Base-by-base conservation (phyloP, 1,284 basidiomycete species). In the Tausonia pullulans region DNA sequence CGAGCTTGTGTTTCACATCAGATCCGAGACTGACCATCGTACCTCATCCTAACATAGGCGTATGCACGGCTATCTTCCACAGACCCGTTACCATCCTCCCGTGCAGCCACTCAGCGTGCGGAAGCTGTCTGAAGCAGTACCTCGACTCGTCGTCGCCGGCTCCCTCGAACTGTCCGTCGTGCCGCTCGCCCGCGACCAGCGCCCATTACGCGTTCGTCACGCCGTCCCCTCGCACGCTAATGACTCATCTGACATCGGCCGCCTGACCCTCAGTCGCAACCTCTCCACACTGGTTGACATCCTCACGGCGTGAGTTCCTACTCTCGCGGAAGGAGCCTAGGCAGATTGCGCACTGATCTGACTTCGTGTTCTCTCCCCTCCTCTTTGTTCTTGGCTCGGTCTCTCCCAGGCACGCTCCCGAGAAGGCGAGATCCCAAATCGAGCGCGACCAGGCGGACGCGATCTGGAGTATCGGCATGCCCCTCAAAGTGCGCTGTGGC, bases 391-490 rank as follows among this genome's bases (percentile, higher is more conserved):
- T n/a, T 52, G 16, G 52, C 3, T 57, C n/a, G 43, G 10, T 14
- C 45, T 43, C 5, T 57, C 5, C 6, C 45, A 65, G 64, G 2
- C 64, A 65, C 16, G 64, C 64, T 8, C 65, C 65, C 11, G 65
- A 58, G 14, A 56, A 52, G 45, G 45, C 61, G 10, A 48, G 65
- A 40, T 43, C 60, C n/a, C 51, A 62, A 50, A 58, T 14, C 44
- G 65, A 66, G 45, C 46, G 39, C 40, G 48, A 66, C 39, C 65
- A 66, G 44, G 65, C 65, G 4, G 61, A 66, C 39, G 51, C 54
- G 14, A 46, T 58, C 11, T 66, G 65, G 65, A 48, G 50, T 4
- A 50, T 61, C 43, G 64, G 60, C 27, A 58, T 60, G 41, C 16
- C 49, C 2, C 60, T 65, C 13, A 50, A 13, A 14, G 63, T 64